Evolutionary conservation across 352 stramenopile species (phyloP).

Genomic region (Phytophthora melonis): DNA sequence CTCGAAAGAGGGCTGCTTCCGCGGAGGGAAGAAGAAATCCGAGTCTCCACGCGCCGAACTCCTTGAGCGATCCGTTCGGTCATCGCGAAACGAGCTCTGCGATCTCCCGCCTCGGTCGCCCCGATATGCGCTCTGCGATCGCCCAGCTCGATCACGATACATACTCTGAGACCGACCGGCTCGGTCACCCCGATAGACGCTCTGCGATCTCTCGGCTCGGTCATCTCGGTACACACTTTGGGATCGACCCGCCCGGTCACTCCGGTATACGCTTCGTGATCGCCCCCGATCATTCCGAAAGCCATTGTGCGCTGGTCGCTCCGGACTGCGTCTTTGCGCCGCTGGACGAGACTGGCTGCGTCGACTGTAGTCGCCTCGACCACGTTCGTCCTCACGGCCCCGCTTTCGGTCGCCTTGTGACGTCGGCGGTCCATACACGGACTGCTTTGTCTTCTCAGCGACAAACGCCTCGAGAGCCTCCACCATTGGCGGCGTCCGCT

Average conservation of each 20-base stretch:
- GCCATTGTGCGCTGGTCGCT: background rate
- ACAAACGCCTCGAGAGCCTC: conserved; percentile 22
- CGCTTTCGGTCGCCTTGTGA: background rate
- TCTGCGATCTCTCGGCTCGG: background rate
- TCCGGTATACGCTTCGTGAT: background rate
- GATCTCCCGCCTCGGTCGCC: background rate
- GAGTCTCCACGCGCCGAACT: background rate
- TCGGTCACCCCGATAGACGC: background rate
- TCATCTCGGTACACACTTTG: background rate
- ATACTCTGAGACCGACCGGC: background rate
- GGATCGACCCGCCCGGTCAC: background rate
- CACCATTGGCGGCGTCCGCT: conserved; percentile 4
- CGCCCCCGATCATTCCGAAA: background rate
- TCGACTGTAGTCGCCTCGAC: background rate
- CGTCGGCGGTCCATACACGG: background rate
- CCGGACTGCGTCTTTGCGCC: background rate
- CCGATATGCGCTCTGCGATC: background rate
- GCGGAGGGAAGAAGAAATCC: conserved; percentile 5
- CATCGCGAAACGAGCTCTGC: too few relatives aligned
- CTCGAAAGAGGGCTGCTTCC: background rate
- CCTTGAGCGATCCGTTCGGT: background rate
- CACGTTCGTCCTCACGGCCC: background rate
- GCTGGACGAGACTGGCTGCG: background rate
- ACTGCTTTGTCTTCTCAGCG: background rate
- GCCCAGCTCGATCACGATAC: too few relatives aligned